Evolutionary conservation across 163 green algal species (phyloP).

Genomic region (Chloromonas sp.): DNA sequence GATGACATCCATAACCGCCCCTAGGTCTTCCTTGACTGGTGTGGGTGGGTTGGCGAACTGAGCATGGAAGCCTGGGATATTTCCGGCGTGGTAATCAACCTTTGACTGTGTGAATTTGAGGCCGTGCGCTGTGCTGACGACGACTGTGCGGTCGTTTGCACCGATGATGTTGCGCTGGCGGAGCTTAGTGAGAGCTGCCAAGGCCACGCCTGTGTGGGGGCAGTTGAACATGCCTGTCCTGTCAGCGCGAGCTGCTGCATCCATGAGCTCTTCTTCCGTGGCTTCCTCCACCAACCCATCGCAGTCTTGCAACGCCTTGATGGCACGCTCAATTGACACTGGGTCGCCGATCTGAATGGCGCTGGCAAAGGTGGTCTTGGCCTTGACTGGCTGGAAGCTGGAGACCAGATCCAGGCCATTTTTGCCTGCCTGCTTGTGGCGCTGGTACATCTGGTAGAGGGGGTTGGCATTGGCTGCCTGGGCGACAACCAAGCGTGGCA

Average conservation of each 20-base stretch:
- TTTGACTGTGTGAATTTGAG: conserved; percentile 97
- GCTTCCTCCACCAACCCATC: conserved; percentile 92
- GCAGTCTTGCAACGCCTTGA: conserved; percentile 82
- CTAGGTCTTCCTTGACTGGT: conserved; percentile 83
- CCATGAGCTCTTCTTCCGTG: conserved; percentile 98
- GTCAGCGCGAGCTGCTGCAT: conserved; percentile 91
- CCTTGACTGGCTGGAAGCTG: conserved; percentile 87
- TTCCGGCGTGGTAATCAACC: conserved; percentile 89
- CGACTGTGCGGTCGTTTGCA: conserved; percentile 87
- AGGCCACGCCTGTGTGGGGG: conserved; percentile 95
- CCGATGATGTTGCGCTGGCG: conserved; percentile 74
- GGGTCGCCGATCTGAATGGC: conserved; percentile 99
- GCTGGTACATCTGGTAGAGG: conserved; percentile 80
- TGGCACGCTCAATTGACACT: conserved; percentile 94
- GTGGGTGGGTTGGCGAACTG: conserved; percentile 92
- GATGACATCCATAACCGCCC: conserved; percentile 84
- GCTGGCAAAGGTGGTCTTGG: conserved; percentile 89
- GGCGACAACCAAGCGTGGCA: conserved; percentile 92
- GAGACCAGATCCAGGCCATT: conserved; percentile 21
- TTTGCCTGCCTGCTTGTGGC: conserved; percentile 23
- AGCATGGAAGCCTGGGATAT: conserved; percentile 68
- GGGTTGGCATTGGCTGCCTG: conserved; percentile 93
- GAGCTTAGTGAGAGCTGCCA: conserved; percentile 96
- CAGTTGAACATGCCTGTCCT: conserved; percentile 99
- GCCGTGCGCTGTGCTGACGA: conserved; percentile 94